Evolutionary conservation across 1,139 yeast genomes (phyloP), one percentile per base, ranked within the genome.

Genomic region (Debaryomyces udenii): DNA sequence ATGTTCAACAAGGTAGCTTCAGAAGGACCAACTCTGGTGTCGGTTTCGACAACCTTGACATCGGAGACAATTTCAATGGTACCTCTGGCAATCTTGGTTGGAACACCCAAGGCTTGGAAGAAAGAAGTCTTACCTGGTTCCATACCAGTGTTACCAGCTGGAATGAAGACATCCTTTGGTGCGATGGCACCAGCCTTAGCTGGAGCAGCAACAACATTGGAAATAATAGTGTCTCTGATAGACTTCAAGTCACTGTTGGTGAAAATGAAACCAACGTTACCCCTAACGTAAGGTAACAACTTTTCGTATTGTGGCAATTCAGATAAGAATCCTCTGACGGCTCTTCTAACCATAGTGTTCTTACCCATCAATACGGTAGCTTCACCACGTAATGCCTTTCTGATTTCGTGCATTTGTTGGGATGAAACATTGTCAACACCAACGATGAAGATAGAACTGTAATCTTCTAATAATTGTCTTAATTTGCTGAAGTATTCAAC

Each of bases 71-170:
- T 93, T 81, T 93, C 99, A 86, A 93, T 93, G 78, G 96, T 89
- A 93, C 99, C 99, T 87, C 99, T 91, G 78, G 96, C 94, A 90
- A 93, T 93, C 94, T 93, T 93, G 88, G 99, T 93, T 83, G 99
- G 99, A 68, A 93, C 97, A 88, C 98, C 98, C 68, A 93, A 86
- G 71, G 99, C 99, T 85, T 93, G 99, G 98, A 93, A 93, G 95
- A 93, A 93, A 71, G 99, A 93, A 68, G 99, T 93, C 90, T 93
- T 93, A 85, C 98, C 98, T 76, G 99, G 99, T 81, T 93, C 99
- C 96, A 94, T 91, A 86, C 99, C 98, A 63, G 99, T 93, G 96
- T 93, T 94, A 78, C 96, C 96, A 63, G 98, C 98, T 73, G 96
- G 95, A 62, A 93, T 86, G 85, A 83, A 88, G 67, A 93, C 98